Base-by-base conservation (phyloP, 2,329 filamentous ascomycete genomes). In the Pyricularia sp. region DNA sequence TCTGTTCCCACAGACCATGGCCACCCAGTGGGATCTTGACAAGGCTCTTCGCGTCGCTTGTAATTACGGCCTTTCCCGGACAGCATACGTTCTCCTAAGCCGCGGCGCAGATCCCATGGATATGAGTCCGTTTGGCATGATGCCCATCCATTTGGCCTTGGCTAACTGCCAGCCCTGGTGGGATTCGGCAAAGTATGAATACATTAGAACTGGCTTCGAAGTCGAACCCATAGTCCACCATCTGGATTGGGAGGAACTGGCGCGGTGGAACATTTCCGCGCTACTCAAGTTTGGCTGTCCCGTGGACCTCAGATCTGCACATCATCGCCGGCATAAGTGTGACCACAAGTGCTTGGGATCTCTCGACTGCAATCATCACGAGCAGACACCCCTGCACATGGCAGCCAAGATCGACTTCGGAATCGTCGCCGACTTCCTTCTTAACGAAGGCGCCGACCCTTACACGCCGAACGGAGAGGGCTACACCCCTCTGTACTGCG, bases 401-500 rank as follows among this genome's bases (percentile, higher is more conserved):
- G 62, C 62, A 19, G 62, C 62, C 10, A 31, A 53, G 30, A 24
- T 19, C n/a, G 53, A 33, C 31, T 24, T 35, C 22, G 6, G 4
- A 31, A 40, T 62, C 7, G 40, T 59, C 19, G 12, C 60, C 63
- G 19, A 26, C 4, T 59, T 19, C 57, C 63, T 65, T 22, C n/a
- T 65, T 3, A 19, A 22, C 13, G 22, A 31, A 9, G 63, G 63
- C 12, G 33, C 57, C 12, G 28, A 62, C 57, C 63, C 57, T 30
- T 40, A 13, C 26, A 55, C 28, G 59, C 22, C 31, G 3, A 65
- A 61, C 16, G 63, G 57, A 19, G 35, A 61, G 35, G 63, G 59
- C 22, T 64, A 64, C 62, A 64, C 62, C 16, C 62, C 62, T 26
- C 28, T 64, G 4, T 64, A 59, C 53, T 19, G 49, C 8, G 62